Evolutionary conservation across 2,329 filamentous ascomycete genomes (phyloP), one percentile per base, ranked within the genome.

Genomic region (Penicillium freii): DNA sequence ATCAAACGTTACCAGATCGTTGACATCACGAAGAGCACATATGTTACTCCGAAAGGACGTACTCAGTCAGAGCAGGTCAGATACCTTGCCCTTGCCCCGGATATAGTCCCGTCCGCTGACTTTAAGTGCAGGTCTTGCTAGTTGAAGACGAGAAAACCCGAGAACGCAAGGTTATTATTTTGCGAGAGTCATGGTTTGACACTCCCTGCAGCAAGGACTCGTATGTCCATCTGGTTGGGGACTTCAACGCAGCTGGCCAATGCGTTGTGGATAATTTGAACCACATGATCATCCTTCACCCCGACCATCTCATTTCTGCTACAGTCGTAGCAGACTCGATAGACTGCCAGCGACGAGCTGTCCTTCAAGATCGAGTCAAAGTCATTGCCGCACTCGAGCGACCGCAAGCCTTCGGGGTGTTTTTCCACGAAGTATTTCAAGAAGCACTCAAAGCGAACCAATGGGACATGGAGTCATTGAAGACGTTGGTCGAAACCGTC

Each of bases 301-400:
- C 94, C 0, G 94, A 99, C 69, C 92, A 97, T 75, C 83, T 99
- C 34, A 89, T 99, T 52, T 97, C 94, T 2, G 89, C 94, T 3
- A 97, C 94, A 0, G 91, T 95, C 5, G 89, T 99, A 43, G 92
- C 92, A n/a, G 94, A 99, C 74, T 96, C 94, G 0, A 96, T 97
- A 71, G 88, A 87, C 25, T 99, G 94, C 71, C 87, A 90, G 71
- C 88, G 94, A 19, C 88, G 93, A 62, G 92, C 94, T 31, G 93
- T 97, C 1, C 83, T 99, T 27, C 92, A 97, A 73, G 93, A 99
- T 72, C 88, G 94, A 33, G 88, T 99, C 66, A 97, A 97, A 74
- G 91, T 91, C 9, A 93, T 92, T 0, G 89, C 87, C 67, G 89
- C 91, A 63, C 83, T 90, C 2, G 90, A 87, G 44, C 84, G 89